Conservation (phyloP, 768 basidiomycete genomes). For the Suillus lakei region DNA sequence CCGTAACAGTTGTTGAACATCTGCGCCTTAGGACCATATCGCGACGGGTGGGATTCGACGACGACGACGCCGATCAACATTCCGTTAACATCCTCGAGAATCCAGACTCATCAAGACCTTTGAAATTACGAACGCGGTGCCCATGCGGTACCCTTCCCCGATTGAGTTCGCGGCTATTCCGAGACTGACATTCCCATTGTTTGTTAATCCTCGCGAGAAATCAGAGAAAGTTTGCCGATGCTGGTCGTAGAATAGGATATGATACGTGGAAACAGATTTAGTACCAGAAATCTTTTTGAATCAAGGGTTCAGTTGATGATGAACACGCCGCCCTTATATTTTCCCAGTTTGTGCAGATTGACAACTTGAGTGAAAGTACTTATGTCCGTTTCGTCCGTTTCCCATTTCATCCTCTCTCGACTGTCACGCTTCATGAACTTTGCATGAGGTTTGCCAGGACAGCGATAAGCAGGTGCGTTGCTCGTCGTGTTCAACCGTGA, state of each 20-base stretch:
- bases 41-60: neutral
- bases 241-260: neutral
- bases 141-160: neutral
- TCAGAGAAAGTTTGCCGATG: neutral
- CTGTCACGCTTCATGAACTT: slow-evolving; percentile 5
- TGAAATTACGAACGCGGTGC: neutral
- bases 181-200: neutral
- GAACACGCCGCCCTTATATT: slow-evolving; percentile 1
- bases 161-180: neutral
- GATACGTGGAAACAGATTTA: neutral
- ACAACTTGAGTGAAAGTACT: slow-evolving; percentile 2
- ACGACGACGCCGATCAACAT: neutral
- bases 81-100: slow-evolving; percentile 1
- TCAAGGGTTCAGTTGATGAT: neutral
- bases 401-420: slow-evolving; percentile 1
- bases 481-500: neutral
- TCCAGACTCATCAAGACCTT: too few relatives aligned
- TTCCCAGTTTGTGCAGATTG: slow-evolving; percentile 6
- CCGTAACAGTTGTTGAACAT: too few relatives aligned
- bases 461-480: neutral
- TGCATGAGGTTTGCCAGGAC: neutral
- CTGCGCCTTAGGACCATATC: neutral
- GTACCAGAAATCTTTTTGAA: neutral
- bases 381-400: slow-evolving; percentile 5
- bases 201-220: neutral